Conservation (phyloP, 352 stramenopile species). For the Phytophthora hibernalis region DNA sequence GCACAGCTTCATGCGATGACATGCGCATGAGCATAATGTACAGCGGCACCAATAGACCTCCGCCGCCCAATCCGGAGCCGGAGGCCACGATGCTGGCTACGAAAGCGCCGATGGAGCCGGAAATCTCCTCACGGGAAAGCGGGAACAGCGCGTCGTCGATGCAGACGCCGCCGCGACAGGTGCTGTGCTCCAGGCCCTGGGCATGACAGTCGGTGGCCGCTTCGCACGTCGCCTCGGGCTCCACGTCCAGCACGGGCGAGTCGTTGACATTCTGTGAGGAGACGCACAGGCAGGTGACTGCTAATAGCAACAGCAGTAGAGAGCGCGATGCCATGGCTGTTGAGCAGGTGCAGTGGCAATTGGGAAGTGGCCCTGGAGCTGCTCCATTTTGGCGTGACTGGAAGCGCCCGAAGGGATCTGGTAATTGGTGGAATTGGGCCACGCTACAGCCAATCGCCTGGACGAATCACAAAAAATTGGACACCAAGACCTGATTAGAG, state of each 20-base stretch:
- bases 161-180: slow-evolving; percentile 62
- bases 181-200: slow-evolving; percentile 40
- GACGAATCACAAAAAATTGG: not conserved
- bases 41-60: slow-evolving; percentile 74
- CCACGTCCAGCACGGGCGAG: slow-evolving; percentile 38
- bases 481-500: not conserved
- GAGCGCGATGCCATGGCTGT: slow-evolving; percentile 10
- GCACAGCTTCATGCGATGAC: slow-evolving; percentile 82
- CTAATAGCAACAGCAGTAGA: slow-evolving; percentile 16
- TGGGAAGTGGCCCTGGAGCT: slow-evolving; percentile 16
- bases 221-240: slow-evolving; percentile 45
- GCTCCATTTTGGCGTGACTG: slow-evolving; percentile 16
- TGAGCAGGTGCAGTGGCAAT: slow-evolving; percentile 5
- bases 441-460: not conserved
- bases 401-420: not conserved
- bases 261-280: slow-evolving; percentile 41
- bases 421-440: not conserved
- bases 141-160: slow-evolving; percentile 67
- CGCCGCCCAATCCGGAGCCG: slow-evolving; percentile 76
- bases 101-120: slow-evolving; percentile 73
- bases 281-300: slow-evolving; percentile 1
- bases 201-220: slow-evolving; percentile 58
- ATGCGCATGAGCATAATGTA: slow-evolving; percentile 83
- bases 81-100: slow-evolving; percentile 66
- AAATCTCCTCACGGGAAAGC: slow-evolving; percentile 58